Evolutionary conservation across 768 basidiomycete species (phyloP).

Genomic region (Trametes cubensis): DNA sequence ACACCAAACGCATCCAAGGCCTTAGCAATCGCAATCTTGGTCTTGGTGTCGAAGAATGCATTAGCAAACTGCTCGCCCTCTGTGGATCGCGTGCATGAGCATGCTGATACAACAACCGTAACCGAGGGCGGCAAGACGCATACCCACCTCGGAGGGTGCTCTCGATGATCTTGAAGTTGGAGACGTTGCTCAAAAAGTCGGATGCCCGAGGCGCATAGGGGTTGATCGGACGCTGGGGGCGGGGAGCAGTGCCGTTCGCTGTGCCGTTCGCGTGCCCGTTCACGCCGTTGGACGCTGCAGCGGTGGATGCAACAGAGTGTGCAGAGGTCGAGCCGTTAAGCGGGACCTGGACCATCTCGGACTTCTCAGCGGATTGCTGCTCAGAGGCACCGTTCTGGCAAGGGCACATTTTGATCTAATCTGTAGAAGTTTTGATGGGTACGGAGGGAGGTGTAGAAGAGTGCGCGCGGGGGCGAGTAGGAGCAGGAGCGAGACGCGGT

Average conservation of each 20-base stretch:
- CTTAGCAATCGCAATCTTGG: slow-evolving; percentile 99
- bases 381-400: slow-evolving; percentile 51
- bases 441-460: not conserved
- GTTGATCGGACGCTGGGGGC: slow-evolving; percentile 52
- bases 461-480: not conserved
- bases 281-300: slow-evolving; percentile 32
- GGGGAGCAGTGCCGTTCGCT: slow-evolving; percentile 36
- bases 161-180: slow-evolving; percentile 96
- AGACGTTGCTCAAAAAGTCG: slow-evolving; percentile 90
- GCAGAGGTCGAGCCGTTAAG: slow-evolving; percentile 45
- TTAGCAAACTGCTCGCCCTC: slow-evolving; percentile 99
- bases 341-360: slow-evolving; percentile 76
- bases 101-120: slow-evolving; percentile 2
- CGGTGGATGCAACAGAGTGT: slow-evolving; percentile 29
- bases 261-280: slow-evolving; percentile 44
- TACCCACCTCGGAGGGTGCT: slow-evolving; percentile 87
- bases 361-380: slow-evolving; percentile 42
- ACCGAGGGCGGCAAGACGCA: not conserved
- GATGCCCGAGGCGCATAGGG: slow-evolving; percentile 90
- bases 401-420: slow-evolving; percentile 58
- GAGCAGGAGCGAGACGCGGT: not conserved
- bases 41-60: slow-evolving; percentile 99
- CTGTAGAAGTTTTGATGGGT: not conserved
- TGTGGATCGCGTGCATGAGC: slow-evolving; percentile 35
- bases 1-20: slow-evolving; percentile 99